These are phyloP conservation scores for Mycena capillaripes DNA, from an alignment of 768 basidiomycete species.

Conservation along the genomic window DNA sequence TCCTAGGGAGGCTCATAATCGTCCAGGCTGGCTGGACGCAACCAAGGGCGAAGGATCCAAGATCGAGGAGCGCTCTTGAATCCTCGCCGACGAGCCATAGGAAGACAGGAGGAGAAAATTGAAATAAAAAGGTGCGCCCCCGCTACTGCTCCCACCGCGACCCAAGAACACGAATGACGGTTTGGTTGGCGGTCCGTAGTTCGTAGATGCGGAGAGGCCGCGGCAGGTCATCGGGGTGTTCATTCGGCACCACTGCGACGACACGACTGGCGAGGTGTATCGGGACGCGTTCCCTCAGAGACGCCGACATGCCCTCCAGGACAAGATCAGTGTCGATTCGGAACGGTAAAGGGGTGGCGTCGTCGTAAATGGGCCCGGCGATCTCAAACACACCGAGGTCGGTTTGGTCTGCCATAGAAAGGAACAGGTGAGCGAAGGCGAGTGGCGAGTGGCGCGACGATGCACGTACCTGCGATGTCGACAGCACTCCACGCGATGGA, in stretches of 20 bases:
- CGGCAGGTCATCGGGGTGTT: not conserved
- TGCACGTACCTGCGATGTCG: not conserved
- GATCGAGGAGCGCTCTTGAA: not conserved
- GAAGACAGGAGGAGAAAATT: not conserved
- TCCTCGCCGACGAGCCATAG: not conserved
- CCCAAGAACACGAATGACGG: not conserved
- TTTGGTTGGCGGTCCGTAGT: not conserved
- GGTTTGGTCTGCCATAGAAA: not conserved
- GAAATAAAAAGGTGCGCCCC: not conserved
- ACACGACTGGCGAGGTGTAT: conserved; percentile 18
- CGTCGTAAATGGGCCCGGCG: conserved; percentile 12
- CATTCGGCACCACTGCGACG: not conserved
- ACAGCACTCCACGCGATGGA: conserved; percentile 25
- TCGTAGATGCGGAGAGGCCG: conserved; percentile 9
- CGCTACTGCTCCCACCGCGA: not conserved
- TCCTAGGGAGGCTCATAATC: not conserved
- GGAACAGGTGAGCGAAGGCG: not conserved
- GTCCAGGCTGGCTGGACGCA: not conserved
- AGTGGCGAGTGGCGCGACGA: not conserved
- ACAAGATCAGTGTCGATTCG: conserved; percentile 21
- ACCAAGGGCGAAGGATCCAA: not conserved
- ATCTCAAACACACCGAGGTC: conserved; percentile 26
- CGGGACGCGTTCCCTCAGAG: conserved; percentile 9
- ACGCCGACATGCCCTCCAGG: conserved; percentile 21
- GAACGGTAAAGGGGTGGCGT: conserved; percentile 2